phyloP scores from a whole-genome alignment of 768 basidiomycete species.

The Trametes sanguinea region DNA sequence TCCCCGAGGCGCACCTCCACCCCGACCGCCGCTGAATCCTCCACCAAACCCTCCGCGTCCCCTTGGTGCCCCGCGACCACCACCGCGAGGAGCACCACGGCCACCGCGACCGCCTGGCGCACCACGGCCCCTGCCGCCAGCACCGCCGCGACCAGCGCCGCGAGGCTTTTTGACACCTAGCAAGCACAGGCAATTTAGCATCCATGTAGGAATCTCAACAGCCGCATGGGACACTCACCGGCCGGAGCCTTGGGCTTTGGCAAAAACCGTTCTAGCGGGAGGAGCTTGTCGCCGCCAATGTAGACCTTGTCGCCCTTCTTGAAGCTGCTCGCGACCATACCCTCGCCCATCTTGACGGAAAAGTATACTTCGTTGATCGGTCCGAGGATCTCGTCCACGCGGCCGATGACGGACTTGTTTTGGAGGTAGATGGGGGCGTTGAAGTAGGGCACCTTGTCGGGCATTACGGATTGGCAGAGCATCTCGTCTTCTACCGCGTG shows the following conservation, averaged over 20 bases:
- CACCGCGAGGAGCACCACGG: conserved; percentile 26
- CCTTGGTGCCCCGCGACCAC: conserved; percentile 35
- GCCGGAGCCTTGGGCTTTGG: conserved; percentile 90
- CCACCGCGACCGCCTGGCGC: conserved; percentile 29
- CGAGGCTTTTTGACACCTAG: conserved; percentile 41
- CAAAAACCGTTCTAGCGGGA: conserved; percentile 94
- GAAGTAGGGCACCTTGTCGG: conserved; percentile 97
- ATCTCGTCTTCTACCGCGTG: conserved; percentile 99
- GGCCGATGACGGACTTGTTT: conserved; percentile 95
- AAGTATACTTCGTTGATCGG: conserved; percentile 99
- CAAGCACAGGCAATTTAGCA: neutral
- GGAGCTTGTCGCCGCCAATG: conserved; percentile 94
- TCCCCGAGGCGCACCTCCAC: conserved; percentile 47
- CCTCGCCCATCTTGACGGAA: conserved; percentile 94
- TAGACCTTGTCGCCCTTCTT: conserved; percentile 98
- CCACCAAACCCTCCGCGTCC: conserved; percentile 47
- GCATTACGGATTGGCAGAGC: conserved; percentile 84
- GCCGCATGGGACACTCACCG: conserved; percentile 39
- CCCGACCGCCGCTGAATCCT: conserved; percentile 47
- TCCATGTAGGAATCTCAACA: too few species aligned
- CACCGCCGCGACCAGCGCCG: conserved; percentile 30
- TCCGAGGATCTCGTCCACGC: conserved; percentile 99
- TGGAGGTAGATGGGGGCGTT: conserved; percentile 97
- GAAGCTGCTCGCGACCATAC: conserved; percentile 94
- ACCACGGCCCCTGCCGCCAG: conserved; percentile 24